Base-by-base conservation (phyloP, 2,329 filamentous ascomycete genomes). In the Anisogramma anomala region DNA sequence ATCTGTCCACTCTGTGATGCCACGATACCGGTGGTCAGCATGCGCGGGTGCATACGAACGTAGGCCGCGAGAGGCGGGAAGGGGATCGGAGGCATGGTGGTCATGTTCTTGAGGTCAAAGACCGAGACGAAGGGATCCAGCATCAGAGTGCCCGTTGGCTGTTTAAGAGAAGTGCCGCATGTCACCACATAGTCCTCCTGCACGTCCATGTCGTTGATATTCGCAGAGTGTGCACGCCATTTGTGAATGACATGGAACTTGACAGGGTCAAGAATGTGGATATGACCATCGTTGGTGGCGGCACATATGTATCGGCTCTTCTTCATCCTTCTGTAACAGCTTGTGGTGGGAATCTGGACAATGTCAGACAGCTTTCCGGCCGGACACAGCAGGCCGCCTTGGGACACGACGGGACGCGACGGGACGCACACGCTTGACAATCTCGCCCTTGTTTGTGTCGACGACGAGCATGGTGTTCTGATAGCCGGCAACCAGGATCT, bases 121-220 rank as follows among this genome's bases (percentile, higher is more conserved):
- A 96, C 87, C 52, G 95, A 94, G 45, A 94, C 85, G 44, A 96
- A 79, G 0, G 87, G 85, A 55, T 98, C 91, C 25, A 93, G 75
- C 66, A 93, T 87, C 48, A 84, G 83, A 30, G 78, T 77, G 2
- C 65, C 62, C 26, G 81, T 77, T 50, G 84, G 71, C 54, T 88
- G 86, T 50, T 89, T 77, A 18, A 86, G 73, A 1, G 89, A 94
- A 62, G 85, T 94, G 26, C 91, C 91, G 59, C 91, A 98, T 4
- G 91, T 96, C 17, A 96, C 83, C 40, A 98, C 78, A 50, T 91
- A 91, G 58, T 96, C 89, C 55, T 91, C 85, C 56, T 91, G 84
- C 7, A 88, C 86, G 64, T 98, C 91, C 84, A 98, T 95, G 58
- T 96, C 89, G 59, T 86, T 94, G 57, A 98, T 84, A 38, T 79